Conservation (phyloP, 768 basidiomycete genomes). For the Clitopilus passeckerianus region DNA sequence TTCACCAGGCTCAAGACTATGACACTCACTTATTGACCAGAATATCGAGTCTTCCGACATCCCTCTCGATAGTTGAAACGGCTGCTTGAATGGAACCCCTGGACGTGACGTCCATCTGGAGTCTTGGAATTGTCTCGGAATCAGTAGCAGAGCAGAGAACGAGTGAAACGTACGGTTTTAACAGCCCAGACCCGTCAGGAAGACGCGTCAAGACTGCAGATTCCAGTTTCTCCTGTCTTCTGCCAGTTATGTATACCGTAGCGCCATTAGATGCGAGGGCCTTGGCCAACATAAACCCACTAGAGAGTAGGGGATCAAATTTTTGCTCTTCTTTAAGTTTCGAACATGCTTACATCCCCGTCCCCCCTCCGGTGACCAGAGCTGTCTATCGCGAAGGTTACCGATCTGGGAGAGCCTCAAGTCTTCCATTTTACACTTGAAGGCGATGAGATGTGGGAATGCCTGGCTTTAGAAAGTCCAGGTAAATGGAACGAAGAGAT, state of each 20-base stretch:
- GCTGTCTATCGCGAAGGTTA: not conserved
- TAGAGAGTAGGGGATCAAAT: not conserved
- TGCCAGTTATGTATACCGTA: not conserved
- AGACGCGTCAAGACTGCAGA: not conserved
- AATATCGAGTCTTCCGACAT: not conserved
- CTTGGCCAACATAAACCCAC: not conserved
- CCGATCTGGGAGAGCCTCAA: not conserved
- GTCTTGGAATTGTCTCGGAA: not conserved
- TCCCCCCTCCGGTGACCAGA: not conserved
- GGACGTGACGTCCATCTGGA: not conserved
- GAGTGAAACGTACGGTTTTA: not conserved
- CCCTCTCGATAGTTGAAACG: not conserved
- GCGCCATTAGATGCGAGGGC: not conserved
- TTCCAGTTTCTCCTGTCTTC: not conserved
- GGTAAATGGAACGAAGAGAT: too few species aligned
- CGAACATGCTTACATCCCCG: not conserved
- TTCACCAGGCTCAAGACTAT: not conserved
- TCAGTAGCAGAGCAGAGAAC: too few species aligned
- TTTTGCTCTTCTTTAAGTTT: not conserved
- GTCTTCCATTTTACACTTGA: not conserved
- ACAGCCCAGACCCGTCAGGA: not conserved
- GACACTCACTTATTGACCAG: not conserved
- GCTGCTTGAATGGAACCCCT: not conserved
- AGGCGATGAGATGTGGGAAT: too few species aligned
- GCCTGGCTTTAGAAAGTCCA: too few species aligned